A percentile compares a stretch with the other conserved stretches of the same genome.
phyloP scores from a whole-genome alignment of 805 yeast genomes.

The Wickerhamiella galacta region DNA sequence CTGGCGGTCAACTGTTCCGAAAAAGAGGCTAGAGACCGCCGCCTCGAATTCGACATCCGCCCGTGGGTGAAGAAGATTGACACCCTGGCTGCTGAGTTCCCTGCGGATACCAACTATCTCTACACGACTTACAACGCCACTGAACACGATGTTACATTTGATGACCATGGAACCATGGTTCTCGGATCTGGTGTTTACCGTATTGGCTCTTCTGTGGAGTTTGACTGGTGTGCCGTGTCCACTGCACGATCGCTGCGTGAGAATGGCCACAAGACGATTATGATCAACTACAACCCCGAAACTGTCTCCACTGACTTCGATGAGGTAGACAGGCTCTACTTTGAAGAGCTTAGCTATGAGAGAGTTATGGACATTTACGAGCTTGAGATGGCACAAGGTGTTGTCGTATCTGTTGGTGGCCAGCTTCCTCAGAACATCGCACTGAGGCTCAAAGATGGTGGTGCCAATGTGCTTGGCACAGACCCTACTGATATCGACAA shows the following conservation, averaged over 20 bases:
- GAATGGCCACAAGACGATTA: slow-evolving; percentile 74
- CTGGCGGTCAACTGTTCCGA: slow-evolving; percentile 56
- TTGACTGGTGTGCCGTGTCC: slow-evolving; percentile 98
- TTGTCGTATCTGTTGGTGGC: slow-evolving; percentile 93
- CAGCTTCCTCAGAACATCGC: slow-evolving; percentile 98
- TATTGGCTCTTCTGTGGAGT: slow-evolving; percentile 95
- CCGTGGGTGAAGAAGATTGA: slow-evolving; percentile 96
- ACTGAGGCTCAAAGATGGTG: slow-evolving; percentile 48
- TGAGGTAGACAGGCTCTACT: slow-evolving; percentile 93
- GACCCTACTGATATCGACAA: slow-evolving; percentile 87
- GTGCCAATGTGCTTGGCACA: slow-evolving; percentile 83
- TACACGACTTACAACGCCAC: slow-evolving; percentile 93
- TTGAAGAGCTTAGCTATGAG: slow-evolving; percentile 88
- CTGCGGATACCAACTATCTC: slow-evolving; percentile 88
- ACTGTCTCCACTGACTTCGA: slow-evolving; percentile 97
- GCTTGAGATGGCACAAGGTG: slow-evolving; percentile 76
- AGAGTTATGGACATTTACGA: slow-evolving; percentile 96
- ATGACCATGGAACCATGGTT: slow-evolving; percentile 85
- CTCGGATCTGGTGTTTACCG: slow-evolving; percentile 98
- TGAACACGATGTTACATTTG: slow-evolving; percentile 64
- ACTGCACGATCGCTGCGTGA: slow-evolving; percentile 89
- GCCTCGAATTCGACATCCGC: slow-evolving; percentile 62
- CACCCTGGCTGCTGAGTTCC: slow-evolving; percentile 97
- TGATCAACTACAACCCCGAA: slow-evolving; percentile 97
- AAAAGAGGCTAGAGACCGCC: slow-evolving; percentile 61